A percentile compares a stretch with the other conserved stretches of the same genome.
Conservation (phyloP, 257 asterid species). For the Scutellaria galericulata region DNA sequence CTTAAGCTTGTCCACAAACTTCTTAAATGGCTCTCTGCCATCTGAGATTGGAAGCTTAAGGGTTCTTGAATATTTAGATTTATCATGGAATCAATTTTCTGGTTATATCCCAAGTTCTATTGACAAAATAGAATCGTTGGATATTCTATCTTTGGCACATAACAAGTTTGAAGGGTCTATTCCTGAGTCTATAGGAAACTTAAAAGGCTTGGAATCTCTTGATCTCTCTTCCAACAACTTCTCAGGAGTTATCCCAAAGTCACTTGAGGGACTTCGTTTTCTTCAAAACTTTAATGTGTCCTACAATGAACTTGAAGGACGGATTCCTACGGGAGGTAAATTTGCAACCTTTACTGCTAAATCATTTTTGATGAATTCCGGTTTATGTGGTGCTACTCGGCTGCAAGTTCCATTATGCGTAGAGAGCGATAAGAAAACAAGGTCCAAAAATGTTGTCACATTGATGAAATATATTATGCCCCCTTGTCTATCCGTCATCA, state of each 20-base stretch:
- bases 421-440: neutral
- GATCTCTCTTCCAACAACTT: slow-evolving; percentile 53
- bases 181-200: slow-evolving; percentile 48
- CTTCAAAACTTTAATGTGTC: slow-evolving; percentile 44
- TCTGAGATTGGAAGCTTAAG: neutral
- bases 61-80: neutral
- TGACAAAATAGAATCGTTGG: neutral
- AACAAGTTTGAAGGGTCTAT: slow-evolving; percentile 50
- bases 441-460: no score
- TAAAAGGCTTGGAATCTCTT: slow-evolving; percentile 47
- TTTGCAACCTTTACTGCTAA: neutral
- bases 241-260: slow-evolving; percentile 48
- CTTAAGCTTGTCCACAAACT: neutral
- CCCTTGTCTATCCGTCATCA: neutral
- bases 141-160: slow-evolving; percentile 29
- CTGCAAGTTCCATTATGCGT: slow-evolving; percentile 47
- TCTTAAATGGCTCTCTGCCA: neutral
- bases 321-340: slow-evolving; percentile 27
- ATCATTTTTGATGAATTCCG: slow-evolving; percentile 44
- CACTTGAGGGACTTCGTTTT: slow-evolving; percentile 41
- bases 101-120: slow-evolving; percentile 12
- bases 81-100: neutral
- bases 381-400: slow-evolving; percentile 47
- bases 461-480: slow-evolving; percentile 28
- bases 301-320: slow-evolving; percentile 43